Evolutionary conservation across 257 asterid genomes (phyloP).

Genomic region (Solanum okadae): DNA sequence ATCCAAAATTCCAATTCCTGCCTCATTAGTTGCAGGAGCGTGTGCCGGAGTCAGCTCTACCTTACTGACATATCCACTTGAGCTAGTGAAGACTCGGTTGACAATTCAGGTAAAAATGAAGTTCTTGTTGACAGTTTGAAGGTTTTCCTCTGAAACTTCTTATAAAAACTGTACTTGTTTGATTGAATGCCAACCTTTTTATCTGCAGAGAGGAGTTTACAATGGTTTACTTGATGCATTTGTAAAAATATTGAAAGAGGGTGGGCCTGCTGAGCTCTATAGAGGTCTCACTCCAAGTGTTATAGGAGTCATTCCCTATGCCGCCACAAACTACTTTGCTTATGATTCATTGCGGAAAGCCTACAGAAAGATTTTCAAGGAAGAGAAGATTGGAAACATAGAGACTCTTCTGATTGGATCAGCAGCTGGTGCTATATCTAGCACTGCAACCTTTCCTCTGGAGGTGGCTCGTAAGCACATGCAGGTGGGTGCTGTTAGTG

Average conservation of each 20-base stretch:
- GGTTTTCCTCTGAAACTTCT: background rate
- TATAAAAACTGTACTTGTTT: background rate
- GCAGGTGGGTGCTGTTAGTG: slow-evolving; percentile 90
- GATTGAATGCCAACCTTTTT: background rate
- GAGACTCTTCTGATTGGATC: slow-evolving; percentile 90
- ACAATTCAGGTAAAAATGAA: slow-evolving; percentile 67
- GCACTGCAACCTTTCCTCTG: slow-evolving; percentile 86
- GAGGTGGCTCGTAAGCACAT: slow-evolving; percentile 96
- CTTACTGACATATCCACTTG: slow-evolving; percentile 84
- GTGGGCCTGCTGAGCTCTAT: slow-evolving; percentile 83
- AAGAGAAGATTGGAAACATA: slow-evolving; percentile 69
- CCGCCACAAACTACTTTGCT: slow-evolving; percentile 82
- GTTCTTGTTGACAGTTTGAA: background rate
- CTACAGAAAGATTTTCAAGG: slow-evolving; percentile 47
- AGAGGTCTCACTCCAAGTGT: slow-evolving; percentile 87
- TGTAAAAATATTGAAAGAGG: slow-evolving; percentile 70
- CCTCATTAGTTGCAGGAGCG: slow-evolving; percentile 88
- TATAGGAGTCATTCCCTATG: slow-evolving; percentile 86
- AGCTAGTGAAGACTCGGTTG: slow-evolving; percentile 82
- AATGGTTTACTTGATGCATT: slow-evolving; percentile 74
- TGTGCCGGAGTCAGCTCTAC: slow-evolving; percentile 97
- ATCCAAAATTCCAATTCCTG: slow-evolving; percentile 59
- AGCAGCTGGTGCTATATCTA: slow-evolving; percentile 85
- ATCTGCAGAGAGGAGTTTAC: slow-evolving; percentile 61
- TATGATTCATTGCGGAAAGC: slow-evolving; percentile 65